A percentile compares a stretch with the other conserved stretches of the same genome.
These are phyloP conservation scores for Nakaseomyces delphensis DNA, from an alignment of 1,139 yeast genomes.

Conservation along the genomic window DNA sequence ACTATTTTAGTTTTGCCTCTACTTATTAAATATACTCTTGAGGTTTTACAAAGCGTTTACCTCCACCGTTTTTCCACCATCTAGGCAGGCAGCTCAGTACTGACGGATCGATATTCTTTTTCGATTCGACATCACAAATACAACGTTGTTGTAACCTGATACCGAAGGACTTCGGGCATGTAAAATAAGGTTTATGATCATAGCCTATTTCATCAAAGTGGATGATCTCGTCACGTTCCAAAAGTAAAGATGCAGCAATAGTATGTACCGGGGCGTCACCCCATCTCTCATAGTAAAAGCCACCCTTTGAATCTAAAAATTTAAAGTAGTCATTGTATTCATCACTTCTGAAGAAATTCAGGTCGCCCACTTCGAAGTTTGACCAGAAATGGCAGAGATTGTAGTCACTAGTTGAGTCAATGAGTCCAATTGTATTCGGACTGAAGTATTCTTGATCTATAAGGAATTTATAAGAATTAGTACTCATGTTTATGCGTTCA, in stretches of 20 bases:
- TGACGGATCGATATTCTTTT: slow-evolving; percentile 47
- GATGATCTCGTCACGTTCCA: slow-evolving; percentile 62
- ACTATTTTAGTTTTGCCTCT: too few species aligned
- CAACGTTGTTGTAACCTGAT: slow-evolving; percentile 55
- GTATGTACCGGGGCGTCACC: slow-evolving; percentile 98
- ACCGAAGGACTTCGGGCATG: slow-evolving; percentile 63
- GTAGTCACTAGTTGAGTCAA: slow-evolving; percentile 44
- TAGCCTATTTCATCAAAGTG: slow-evolving; percentile 92
- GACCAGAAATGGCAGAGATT: slow-evolving; percentile 95
- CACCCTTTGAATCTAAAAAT: slow-evolving; percentile 62
- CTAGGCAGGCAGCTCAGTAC: slow-evolving; percentile 66
- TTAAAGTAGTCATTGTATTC: slow-evolving; percentile 60
- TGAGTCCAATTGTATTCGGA: slow-evolving; percentile 17
- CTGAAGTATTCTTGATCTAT: slow-evolving; percentile 46
- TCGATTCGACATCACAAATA: slow-evolving; percentile 46
- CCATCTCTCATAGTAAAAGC: slow-evolving; percentile 90
- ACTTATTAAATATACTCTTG: background rate
- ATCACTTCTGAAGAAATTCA: slow-evolving; percentile 69
- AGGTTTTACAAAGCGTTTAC: slow-evolving; percentile 33
- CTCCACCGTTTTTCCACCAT: slow-evolving; percentile 76
- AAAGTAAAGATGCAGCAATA: slow-evolving; percentile 57
- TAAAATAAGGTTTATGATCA: slow-evolving; percentile 67
- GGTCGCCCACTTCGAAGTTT: slow-evolving; percentile 78
- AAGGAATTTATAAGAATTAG: slow-evolving; percentile 60
- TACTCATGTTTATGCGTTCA: slow-evolving; percentile 47